Evolutionary conservation across 768 basidiomycete genomes (phyloP), one percentile per base, ranked within the genome.

Genomic region (Boletus coccyginus): DNA sequence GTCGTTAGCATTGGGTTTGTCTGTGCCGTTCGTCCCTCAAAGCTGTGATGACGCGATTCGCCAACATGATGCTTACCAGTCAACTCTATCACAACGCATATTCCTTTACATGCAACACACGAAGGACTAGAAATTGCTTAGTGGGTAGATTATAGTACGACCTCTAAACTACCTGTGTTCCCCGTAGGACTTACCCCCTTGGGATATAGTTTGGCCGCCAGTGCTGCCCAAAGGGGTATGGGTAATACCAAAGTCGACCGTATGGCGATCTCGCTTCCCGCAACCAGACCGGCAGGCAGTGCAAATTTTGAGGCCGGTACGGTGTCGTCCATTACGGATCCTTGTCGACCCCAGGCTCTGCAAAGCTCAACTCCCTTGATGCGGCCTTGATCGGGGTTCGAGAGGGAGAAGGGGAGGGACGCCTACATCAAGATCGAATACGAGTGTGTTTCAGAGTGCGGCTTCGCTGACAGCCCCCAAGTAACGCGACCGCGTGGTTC

Each of bases 261-360:
- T 17, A 17, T 31, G 32, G 12, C 19, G 31, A 44, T 24, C 16
- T 17, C 29, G 40, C 16, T 24, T 35, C 42, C 7, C 33, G 33
- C 17, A 32, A 21, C 46, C 54, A 50, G 46, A 2, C 50, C 50
- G 54, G 14, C 29, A 27, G 56, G 56, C 50, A 24, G 49, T 58
- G 45, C 39, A 44, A 24, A 46, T 13, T 47, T 35, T 14, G 11
- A 14, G 35, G 13, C 13, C 53, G 31, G 57, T 58, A 24, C 42
- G 29, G 7, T 27, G 7, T 27, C 31, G 14, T 31, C 11, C 31
- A 41, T 32, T 10, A 44, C 16, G 39, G 2, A 21, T 21, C 21
- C 13, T 12, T 31, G 38, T 45, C 48, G 55, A 39, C 6, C 16
- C 51, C 56, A 40, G 27, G 43, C 39, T 41, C 33, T 39, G 24